Evolutionary conservation across 139 green algal genomes (phyloP), one percentile per base, ranked within the genome.

Genomic region (Raphidocelis subcapitata): DNA sequence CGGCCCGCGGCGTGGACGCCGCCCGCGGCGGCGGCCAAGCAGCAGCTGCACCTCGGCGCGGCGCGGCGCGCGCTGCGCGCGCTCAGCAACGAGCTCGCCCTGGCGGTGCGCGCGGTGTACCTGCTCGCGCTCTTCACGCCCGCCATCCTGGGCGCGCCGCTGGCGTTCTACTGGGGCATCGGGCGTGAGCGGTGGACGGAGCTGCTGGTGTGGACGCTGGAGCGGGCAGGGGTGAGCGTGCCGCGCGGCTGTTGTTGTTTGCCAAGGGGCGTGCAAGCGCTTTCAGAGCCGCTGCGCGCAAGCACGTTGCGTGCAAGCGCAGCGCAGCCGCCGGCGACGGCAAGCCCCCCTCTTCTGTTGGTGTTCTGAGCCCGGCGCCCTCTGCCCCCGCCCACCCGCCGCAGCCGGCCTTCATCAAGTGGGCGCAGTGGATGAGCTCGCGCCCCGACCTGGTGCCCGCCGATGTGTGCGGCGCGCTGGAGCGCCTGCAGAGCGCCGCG

Each of bases 401-500:
- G 73, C 74, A 62, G 89, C 86, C 90, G 1, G 89, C 89, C 1
- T 94, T 90, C 65, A 93, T 95, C 59, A 97, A 97, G 82, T 97
- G 92, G 92, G 92, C 89, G 8, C 92, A 97, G 82, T 97, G 92
- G 92, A 44, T 44, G 46, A 44, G 21, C 24, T 72, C 92, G 2
- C 84, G 96, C 21, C 80, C 77, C 18, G 96, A 99, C 85, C 73
- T 99, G 33, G 98, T 99, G 77, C 94, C 96, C 0, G 81, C 82
- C 1, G 93, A 97, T 71, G 79, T 97, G 24, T 95, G 89, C 67
- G 67, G 77, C 14, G 83, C 93, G 55, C 86, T 99, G 63, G 89
- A 91, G 65, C 67, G 76, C 44, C 84, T 96, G 37, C 91, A 95
- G 57, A 87, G 62, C 41, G 61, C 82, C 2, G 93, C 94, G 24